A percentile compares a stretch with the other conserved stretches of the same genome.
Evolutionary conservation across 495 filamentous ascomycete genomes (phyloP).

Genomic region (Neurospora sp.): DNA sequence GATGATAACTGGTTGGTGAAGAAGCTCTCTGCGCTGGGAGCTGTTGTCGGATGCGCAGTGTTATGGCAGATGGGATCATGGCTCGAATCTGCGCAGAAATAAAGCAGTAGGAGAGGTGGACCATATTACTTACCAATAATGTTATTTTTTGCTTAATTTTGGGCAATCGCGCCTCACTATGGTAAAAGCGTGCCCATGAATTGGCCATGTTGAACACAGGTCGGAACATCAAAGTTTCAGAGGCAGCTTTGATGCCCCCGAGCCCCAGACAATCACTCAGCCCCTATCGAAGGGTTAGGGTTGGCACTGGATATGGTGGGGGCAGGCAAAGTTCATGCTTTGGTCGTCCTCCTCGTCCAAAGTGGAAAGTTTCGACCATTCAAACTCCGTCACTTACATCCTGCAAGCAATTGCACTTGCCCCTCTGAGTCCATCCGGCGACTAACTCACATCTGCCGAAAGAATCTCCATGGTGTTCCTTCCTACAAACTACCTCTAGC

Average conservation of each 20-base stretch:
- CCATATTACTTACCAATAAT: not conserved
- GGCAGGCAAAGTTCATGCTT: not conserved
- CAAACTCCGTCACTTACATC: not conserved
- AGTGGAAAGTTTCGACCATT: not conserved
- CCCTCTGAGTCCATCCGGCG: not conserved
- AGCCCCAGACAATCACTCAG: not conserved
- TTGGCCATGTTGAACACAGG: not conserved
- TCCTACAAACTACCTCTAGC: not conserved
- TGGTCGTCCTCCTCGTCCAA: not conserved
- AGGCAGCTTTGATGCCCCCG: not conserved
- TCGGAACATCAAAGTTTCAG: not conserved
- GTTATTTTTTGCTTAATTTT: not conserved
- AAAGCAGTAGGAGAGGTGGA: not conserved
- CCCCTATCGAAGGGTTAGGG: not conserved
- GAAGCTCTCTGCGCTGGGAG: constrained; percentile 53
- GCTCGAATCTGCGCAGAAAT: constrained; percentile 24
- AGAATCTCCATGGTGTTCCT: not conserved
- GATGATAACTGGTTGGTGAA: constrained; percentile 61
- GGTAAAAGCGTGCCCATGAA: not conserved
- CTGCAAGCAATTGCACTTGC: not conserved
- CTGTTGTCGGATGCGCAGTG: constrained; percentile 55
- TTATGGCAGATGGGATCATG: constrained; percentile 56
- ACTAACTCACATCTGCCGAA: not conserved
- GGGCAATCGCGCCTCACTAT: not conserved
- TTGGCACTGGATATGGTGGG: not conserved